These are phyloP conservation scores for Nitzschia sp. DNA, from an alignment of 108 stramenopile genomes.

Conservation along the genomic window DNA sequence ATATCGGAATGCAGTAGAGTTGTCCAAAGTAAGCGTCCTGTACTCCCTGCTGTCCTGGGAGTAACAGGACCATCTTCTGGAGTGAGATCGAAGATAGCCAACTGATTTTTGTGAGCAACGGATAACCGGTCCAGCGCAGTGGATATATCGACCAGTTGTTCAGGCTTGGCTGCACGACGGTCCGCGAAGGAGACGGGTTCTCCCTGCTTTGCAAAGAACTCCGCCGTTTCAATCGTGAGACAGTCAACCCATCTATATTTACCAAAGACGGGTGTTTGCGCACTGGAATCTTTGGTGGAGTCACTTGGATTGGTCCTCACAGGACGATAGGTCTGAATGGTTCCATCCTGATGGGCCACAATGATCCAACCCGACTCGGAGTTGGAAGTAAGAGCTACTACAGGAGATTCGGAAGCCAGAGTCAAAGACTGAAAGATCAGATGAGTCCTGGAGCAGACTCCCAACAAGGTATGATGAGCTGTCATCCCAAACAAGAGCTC, in stretches of 20 bases:
- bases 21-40: constrained; percentile 63
- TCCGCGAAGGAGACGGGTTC: constrained; percentile 20
- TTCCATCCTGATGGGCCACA: constrained; percentile 37
- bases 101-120: constrained; percentile 65
- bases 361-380: constrained; percentile 31
- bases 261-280: constrained; percentile 23
- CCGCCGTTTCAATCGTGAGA: constrained; percentile 20
- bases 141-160: constrained; percentile 34
- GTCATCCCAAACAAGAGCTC: constrained; percentile 57
- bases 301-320: constrained; percentile 18
- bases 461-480: constrained; percentile 23
- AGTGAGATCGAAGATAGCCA: constrained; percentile 59
- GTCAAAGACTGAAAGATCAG: constrained; percentile 56
- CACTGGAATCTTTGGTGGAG: not conserved
- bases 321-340: constrained; percentile 40
- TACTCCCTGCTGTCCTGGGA: not conserved
- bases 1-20: constrained; percentile 50
- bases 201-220: constrained; percentile 23
- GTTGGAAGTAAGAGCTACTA: constrained; percentile 33
- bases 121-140: constrained; percentile 47
- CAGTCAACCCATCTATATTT: constrained; percentile 27
- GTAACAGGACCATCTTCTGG: not conserved
- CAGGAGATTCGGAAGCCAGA: constrained; percentile 26
- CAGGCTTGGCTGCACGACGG: constrained; percentile 23
- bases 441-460: constrained; percentile 64